phyloP scores from a whole-genome alignment of 208 protist genomes.

The Balamuthia mandrillaris region DNA sequence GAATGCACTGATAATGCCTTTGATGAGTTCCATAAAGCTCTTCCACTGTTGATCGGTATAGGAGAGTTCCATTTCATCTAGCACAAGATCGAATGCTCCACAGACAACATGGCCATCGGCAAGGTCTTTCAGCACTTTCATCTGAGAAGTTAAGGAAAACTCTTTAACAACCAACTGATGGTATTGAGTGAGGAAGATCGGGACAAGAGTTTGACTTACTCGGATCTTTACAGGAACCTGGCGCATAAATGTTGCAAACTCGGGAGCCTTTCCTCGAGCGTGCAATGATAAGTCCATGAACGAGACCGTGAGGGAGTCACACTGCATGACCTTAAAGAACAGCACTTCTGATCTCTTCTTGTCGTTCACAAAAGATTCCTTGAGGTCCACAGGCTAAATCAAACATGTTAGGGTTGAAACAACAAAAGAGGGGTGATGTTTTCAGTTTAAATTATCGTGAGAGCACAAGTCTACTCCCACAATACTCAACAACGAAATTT shows the following conservation, averaged over 20 bases:
- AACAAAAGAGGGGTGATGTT: neutral
- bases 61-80: neutral
- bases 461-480: too few relatives aligned
- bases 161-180: neutral
- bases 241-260: slow-evolving; percentile 29
- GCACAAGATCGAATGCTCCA: neutral
- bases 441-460: neutral
- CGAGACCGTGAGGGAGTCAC: slow-evolving; percentile 6
- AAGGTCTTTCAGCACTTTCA: neutral
- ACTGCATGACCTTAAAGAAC: slow-evolving; percentile 14
- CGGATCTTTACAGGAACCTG: neutral
- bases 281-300: too few relatives aligned
- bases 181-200: neutral
- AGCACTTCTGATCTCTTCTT: slow-evolving; percentile 5
- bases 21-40: slow-evolving; percentile 21
- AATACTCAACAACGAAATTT: too few relatives aligned
- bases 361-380: slow-evolving; percentile 19
- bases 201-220: neutral
- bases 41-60: slow-evolving; percentile 22
- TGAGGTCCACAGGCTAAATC: neutral
- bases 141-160: neutral
- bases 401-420: neutral
- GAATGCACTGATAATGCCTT: neutral
- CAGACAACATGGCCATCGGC: neutral
- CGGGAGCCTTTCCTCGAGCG: neutral